Evolutionary conservation across 257 asterid species (phyloP).

Genomic region (Fraxinus americana): DNA sequence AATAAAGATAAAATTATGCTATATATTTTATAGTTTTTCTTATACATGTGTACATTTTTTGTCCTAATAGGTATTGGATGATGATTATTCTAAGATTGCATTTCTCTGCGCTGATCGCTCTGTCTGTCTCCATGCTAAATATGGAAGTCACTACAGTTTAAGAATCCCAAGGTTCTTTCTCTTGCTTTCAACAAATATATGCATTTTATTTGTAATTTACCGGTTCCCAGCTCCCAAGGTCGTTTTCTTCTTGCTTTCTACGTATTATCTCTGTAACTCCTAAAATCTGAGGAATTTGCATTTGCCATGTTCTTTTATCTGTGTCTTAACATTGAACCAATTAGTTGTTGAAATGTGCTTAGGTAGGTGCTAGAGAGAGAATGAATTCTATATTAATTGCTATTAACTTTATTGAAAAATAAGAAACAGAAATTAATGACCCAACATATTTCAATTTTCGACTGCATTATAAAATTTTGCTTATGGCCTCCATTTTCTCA

Average conservation of each 20-base stretch:
- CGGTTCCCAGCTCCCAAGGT: neutral
- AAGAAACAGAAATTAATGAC: neutral
- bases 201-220: conserved; percentile 7
- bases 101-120: conserved; percentile 98
- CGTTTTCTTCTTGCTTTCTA: neutral
- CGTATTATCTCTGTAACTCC: neutral
- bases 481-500: no score
- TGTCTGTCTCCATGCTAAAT: conserved; percentile 88
- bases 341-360: neutral
- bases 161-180: conserved; percentile 81
- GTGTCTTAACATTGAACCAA: neutral
- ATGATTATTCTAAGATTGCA: conserved; percentile 91
- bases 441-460: neutral
- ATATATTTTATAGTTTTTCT: conserved; percentile 8
- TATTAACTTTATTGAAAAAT: neutral
- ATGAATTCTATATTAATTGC: neutral
- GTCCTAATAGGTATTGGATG: conserved; percentile 68
- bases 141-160: conserved; percentile 89
- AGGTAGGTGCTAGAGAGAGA: neutral
- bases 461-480: neutral
- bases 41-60: conserved; percentile 4
- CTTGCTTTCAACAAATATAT: neutral
- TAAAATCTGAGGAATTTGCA: neutral
- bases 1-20: neutral
- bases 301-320: conserved; percentile 7